phyloP scores from a whole-genome alignment of 1,284 basidiomycete genomes.

The Chiua sp. region DNA sequence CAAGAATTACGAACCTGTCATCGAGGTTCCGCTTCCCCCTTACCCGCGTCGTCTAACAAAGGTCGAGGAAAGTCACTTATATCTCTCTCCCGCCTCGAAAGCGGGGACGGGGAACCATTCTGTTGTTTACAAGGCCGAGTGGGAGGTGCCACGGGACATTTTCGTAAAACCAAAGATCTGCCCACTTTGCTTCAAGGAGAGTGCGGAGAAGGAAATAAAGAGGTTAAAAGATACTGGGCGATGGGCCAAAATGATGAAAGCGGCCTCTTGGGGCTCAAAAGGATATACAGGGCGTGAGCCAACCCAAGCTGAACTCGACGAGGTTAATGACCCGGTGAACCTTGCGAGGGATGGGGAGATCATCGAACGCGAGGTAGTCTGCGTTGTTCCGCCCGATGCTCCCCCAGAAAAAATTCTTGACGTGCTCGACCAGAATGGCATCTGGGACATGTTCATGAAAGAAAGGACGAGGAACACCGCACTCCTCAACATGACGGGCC shows the following conservation, averaged over 20 bases:
- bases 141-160: conserved; percentile 46
- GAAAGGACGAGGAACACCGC: accelerated
- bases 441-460: conserved; percentile 8
- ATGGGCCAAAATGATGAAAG: conserved; percentile 24
- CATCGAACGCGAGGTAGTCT: conserved; percentile 23
- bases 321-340: not conserved
- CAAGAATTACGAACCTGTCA: conserved; percentile 20
- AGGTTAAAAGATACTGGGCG: conserved; percentile 28
- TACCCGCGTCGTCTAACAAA: conserved; percentile 10
- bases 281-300: conserved; percentile 1
- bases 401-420: conserved; percentile 3
- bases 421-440: not conserved
- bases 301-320: conserved; percentile 7
- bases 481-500: not conserved
- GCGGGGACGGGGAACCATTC: conserved; percentile 48
- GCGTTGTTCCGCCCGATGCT: conserved; percentile 1
- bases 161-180: conserved; percentile 31
- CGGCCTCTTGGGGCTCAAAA: conserved; percentile 1
- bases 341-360: conserved; percentile 15
- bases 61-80: conserved; percentile 45
- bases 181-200: conserved; percentile 24
- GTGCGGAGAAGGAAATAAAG: conserved; percentile 21
- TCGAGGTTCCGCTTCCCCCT: conserved; percentile 30
- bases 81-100: conserved; percentile 39
- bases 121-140: conserved; percentile 45